Evolutionary conservation across 2,329 filamentous ascomycete species (phyloP).

Genomic region (Microdochium nivale): DNA sequence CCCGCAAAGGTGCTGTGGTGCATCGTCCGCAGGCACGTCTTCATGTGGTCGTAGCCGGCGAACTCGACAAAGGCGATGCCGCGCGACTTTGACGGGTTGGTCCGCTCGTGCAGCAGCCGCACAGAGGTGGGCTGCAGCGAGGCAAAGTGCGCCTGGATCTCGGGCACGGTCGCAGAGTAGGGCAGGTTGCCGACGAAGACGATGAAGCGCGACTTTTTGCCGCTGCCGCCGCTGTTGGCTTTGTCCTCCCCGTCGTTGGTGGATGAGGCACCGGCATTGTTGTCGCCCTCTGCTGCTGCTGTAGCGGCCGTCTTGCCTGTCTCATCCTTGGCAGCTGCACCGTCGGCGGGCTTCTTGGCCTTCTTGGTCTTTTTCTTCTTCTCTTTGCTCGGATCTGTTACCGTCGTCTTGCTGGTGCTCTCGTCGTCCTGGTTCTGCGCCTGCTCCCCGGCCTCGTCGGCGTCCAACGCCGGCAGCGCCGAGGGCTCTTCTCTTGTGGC

Average conservation of each 20-base stretch:
- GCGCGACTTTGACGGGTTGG: conserved; percentile 53
- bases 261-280: conserved; percentile 5
- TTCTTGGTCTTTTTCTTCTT: conserved; percentile 18
- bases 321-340: too few species aligned
- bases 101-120: conserved; percentile 64
- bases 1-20: conserved; percentile 70
- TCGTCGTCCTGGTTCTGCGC: not conserved
- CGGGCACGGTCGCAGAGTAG: conserved; percentile 64
- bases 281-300: conserved; percentile 15
- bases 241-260: conserved; percentile 1
- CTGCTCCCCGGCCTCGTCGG: not conserved
- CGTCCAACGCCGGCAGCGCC: not conserved
- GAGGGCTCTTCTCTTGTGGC: not conserved
- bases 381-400: conserved; percentile 8
- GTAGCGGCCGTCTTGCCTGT: conserved; percentile 18
- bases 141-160: conserved; percentile 67
- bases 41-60: conserved; percentile 76
- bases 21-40: conserved; percentile 83
- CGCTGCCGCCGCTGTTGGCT: conserved; percentile 8
- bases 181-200: conserved; percentile 88
- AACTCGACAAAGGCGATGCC: conserved; percentile 90
- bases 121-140: conserved; percentile 62
- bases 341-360: conserved; percentile 18
- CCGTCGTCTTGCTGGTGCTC: conserved; percentile 11
- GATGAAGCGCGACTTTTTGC: conserved; percentile 55